Evolutionary conservation across 129 eudicot genomes (phyloP), one percentile per base, ranked within the genome.

Genomic region (Helianthus annuus): DNA sequence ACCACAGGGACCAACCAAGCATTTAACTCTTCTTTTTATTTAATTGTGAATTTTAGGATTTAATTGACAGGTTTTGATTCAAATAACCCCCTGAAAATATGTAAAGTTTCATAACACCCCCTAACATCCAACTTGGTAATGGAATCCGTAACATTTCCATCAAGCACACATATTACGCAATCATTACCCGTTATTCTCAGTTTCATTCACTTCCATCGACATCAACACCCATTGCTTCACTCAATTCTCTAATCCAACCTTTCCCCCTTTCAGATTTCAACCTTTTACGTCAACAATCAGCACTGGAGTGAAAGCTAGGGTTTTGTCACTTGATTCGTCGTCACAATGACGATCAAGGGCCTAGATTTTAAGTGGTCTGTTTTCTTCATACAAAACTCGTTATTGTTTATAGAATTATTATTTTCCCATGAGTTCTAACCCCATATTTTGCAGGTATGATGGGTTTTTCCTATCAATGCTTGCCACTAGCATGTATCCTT

Each of bases 401-500:
- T 51, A 6, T 17, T 56, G 7, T 46, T 4, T 55, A 48, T 22
- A 10, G 6, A 48, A 56, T 57, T 66, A 46, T 42, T 55, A 39
- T 14, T 51, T 19, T 48, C 49, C 56, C 54, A 57, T 51, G 76
- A 61, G 67, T 72, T 72, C 52, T 16, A 19, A 62, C 65, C 63
- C 59, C 39, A 67, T 44, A 69, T 70, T 38, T 79, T 87, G 78
- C 91, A 91, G 97, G 97, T 91, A 91, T 51, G 97, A 87, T 83
- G 97, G 97, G 6, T 91, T 91, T 74, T 91, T 91, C 86, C 83
- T 87, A 82, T 83, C 97, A 36, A 91, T 91, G 97, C 89, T 91
- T 22, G 97, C 91, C 64, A 91, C 97, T 11, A 91, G 97, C 64
- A 85, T 85, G 97, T 91, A 91, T 91, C 97, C 97, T 87, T 84